A percentile compares a stretch with the other conserved stretches of the same genome.
Evolutionary conservation across 2,329 filamentous ascomycete species (phyloP).

Genomic region (Clonostachys chloroleuca): DNA sequence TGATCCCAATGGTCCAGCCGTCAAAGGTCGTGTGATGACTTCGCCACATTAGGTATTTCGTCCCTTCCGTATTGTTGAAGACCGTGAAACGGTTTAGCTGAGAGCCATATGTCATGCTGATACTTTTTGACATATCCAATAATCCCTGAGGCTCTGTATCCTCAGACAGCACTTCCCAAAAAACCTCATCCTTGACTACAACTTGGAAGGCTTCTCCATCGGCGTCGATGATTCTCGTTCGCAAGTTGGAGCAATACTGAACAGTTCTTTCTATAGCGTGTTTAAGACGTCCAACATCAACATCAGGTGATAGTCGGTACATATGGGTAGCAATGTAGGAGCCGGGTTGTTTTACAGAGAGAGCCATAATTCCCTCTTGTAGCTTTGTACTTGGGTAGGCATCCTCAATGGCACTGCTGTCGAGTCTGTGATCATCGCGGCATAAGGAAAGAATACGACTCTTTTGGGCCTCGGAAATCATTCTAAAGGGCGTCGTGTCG

Average conservation of each 20-base stretch:
- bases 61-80: neutral
- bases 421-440: too few relatives aligned
- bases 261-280: constrained; percentile 9
- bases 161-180: neutral
- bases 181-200: constrained; percentile 3
- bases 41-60: constrained; percentile 1
- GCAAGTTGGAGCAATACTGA: constrained; percentile 6
- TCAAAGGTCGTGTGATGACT: constrained; percentile 4
- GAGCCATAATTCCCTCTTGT: constrained; percentile 42
- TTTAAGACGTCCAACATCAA: constrained; percentile 7
- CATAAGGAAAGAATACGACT: too few relatives aligned
- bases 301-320: constrained; percentile 3
- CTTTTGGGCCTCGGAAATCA: too few relatives aligned
- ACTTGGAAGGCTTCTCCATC: constrained; percentile 3
- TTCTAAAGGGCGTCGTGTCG: too few relatives aligned
- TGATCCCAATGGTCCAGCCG: constrained; percentile 22
- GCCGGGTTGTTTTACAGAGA: constrained; percentile 24
- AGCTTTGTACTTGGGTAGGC: constrained; percentile 43
- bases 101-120: neutral
- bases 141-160: neutral
- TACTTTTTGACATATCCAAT: constrained; percentile 1
- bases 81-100: constrained; percentile 1
- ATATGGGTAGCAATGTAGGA: constrained; percentile 10
- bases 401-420: constrained; percentile 26
- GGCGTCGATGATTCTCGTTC: constrained; percentile 10